Evolutionary conservation across 805 yeast genomes (phyloP), one percentile per base, ranked within the genome.

Genomic region (Saturnispora dispora): DNA sequence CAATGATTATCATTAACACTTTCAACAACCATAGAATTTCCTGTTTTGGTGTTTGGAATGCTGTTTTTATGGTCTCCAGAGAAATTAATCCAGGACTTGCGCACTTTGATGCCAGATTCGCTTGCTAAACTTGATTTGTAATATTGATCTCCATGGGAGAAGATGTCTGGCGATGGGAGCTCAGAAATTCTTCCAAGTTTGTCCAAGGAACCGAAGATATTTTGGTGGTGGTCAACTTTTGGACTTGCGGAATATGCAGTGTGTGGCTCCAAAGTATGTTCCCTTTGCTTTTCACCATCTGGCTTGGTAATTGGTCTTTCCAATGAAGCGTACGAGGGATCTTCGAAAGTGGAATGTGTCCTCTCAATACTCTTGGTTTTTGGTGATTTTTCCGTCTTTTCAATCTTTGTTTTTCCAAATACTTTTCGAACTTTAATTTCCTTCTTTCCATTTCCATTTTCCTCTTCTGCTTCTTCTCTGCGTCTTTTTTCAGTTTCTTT

Each of bases 141-240:
- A 37, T 5, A 37, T 3, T 11, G 13, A 7, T 23, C n/a, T 43
- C 28, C 35, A 5, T 20, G 13, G 10, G 46, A 7, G 46, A 15
- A 11, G 46, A 18, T 7, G n/a, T 17, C 6, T 28, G 35, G 23
- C 27, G 44, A 37, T 28, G 48, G 37, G 28, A 37, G 4, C n/a
- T 27, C 49, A 46, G 43, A 23, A 37, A 46, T 23, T 46, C 36
- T 27, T 46, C 43, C 32, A 46, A 46, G 45, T 37, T 39, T 27
- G 35, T 37, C 43, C 37, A 46, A 27, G 28, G 28, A 0, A 18
- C 41, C 22, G 23, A 15, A 17, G 23, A 20, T 9, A 20, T 9
- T 37, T 37, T n/a, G 23, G 13, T 6, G 7, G 23, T 37, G 8
- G 15, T 37, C 22, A 37, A 20, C 7, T 11, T 20, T 18, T 18